A percentile compares a stretch with the other conserved stretches of the same genome.
Evolutionary conservation across 257 asterid genomes (phyloP).

Genomic region (Cordia subcordata): DNA sequence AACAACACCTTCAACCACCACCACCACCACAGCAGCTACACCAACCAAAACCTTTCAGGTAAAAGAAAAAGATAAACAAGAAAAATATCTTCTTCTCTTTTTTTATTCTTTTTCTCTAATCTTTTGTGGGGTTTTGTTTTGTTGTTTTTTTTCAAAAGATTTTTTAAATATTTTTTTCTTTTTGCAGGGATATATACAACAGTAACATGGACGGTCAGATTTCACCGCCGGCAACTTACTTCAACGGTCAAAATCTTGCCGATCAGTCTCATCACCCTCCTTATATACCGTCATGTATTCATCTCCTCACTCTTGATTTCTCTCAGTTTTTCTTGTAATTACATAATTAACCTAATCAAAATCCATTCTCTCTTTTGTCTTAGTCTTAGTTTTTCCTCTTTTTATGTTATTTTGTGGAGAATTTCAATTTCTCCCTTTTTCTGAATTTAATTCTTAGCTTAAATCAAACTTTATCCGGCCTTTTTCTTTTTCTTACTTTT

Average conservation of each 20-base stretch:
- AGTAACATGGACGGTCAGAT: conserved; percentile 70
- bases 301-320: background rate
- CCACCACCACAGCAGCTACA: conserved; percentile 9
- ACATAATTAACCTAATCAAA: background rate
- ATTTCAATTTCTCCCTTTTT: conserved; percentile 8
- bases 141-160: background rate
- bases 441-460: too few species aligned
- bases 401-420: background rate
- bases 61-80: background rate
- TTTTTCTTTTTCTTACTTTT: background rate
- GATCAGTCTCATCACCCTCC: conserved; percentile 83
- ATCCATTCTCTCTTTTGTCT: too few species aligned
- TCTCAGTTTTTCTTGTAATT: background rate
- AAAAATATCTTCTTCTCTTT: background rate
- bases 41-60: conserved; percentile 72
- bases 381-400: too few species aligned
- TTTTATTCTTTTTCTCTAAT: background rate
- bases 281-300: conserved; percentile 79
- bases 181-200: conserved; percentile 61
- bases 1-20: conserved; percentile 51
- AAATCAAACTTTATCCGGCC: too few species aligned
- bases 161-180: too few species aligned
- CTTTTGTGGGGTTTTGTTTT: conserved; percentile 3
- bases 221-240: conserved; percentile 62
- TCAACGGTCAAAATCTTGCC: conserved; percentile 56